Base-by-base conservation (phyloP, 2,329 filamentous ascomycete genomes). In the Aspergillus bombycis region DNA sequence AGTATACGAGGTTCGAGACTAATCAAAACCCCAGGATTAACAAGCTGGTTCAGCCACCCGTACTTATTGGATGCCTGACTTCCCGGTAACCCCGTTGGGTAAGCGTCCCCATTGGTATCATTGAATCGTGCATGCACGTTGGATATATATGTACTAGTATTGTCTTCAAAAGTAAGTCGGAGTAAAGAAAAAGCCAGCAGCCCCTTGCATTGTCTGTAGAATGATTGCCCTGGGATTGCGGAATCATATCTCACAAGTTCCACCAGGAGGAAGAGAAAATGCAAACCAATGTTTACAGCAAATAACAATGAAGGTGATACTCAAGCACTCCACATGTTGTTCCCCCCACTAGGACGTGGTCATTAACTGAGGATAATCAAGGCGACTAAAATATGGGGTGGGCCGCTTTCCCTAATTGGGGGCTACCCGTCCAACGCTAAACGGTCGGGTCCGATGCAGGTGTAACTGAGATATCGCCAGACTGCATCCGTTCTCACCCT, bases 401-500 rank as follows among this genome's bases (percentile, higher is more conserved):
- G 52, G 52, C 34, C 52, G 32, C 52, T 55, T 55, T 38, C 52
- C 52, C 52, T 14, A 26, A 36, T 16, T 16, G 9, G 52, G 34
- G 21, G 4, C 11, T 55, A 55, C 32, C 52, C 52, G 52, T 55
- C 52, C 52, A 4, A 55, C 52, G 52, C 52, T 55, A 55, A 38
- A 14, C n/a, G 6, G 7, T 26, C 52, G 14, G 52, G 30, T 30
- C 30, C 50, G 21, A 55, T 54, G 52, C 26, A 55, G 32, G 32
- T 54, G 52, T n/a, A 52, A 48, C 21, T 26, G 45, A 32, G 28
- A 9, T 32, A 16, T 32, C 21, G 26, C n/a, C 32, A 55, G 32
- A 36, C 34, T 23, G n/a, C 21, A 14, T 38, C 19, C 30, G 4
- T 26, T 38, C 52, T 38, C 26, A 36, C 52, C 32, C 52, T 55